Evolutionary conservation across 352 stramenopile species (phyloP).

Genomic region (Phytopythium vexans): DNA sequence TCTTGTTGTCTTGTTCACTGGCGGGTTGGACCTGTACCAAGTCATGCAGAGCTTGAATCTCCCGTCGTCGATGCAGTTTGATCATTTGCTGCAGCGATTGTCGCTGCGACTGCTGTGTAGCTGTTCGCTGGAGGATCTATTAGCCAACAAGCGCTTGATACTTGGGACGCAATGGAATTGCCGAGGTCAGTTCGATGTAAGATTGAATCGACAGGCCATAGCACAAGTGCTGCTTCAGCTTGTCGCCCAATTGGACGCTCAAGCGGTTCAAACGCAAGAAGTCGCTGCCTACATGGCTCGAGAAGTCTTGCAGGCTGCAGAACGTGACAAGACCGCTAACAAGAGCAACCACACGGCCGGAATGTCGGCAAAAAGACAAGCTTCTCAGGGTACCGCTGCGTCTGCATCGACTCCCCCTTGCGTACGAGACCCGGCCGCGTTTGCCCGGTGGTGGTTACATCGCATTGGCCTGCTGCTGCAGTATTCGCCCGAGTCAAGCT

Average conservation of each 20-base stretch:
- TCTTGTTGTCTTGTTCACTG: slow-evolving; percentile 62
- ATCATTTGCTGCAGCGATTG: slow-evolving; percentile 48
- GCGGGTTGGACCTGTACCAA: slow-evolving; percentile 54
- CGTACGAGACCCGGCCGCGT: too few relatives aligned
- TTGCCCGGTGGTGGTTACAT: slow-evolving; percentile 10
- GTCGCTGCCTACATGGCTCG: slow-evolving; percentile 33
- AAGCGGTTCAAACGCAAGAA: slow-evolving; percentile 22
- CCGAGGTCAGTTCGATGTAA: slow-evolving; percentile 47
- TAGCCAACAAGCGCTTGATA: slow-evolving; percentile 58
- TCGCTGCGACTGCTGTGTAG: slow-evolving; percentile 43
- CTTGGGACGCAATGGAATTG: slow-evolving; percentile 46
- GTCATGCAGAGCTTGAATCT: slow-evolving; percentile 51
- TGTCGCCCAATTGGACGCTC: slow-evolving; percentile 31
- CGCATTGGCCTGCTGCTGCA: slow-evolving; percentile 21
- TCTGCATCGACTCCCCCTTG: too few relatives aligned
- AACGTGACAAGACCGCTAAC: slow-evolving; percentile 5
- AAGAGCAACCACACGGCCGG: slow-evolving; percentile 10
- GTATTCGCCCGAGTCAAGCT: slow-evolving; percentile 39
- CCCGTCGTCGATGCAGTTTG: slow-evolving; percentile 58
- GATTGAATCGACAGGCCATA: slow-evolving; percentile 50
- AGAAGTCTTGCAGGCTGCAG: slow-evolving; percentile 5
- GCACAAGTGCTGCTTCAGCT: slow-evolving; percentile 52
- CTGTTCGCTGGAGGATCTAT: slow-evolving; percentile 53
- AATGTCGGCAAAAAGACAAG: neutral
- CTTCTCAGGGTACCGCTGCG: too few relatives aligned